phyloP scores from a whole-genome alignment of 148 eudicot species.

The Cornus suecica region DNA sequence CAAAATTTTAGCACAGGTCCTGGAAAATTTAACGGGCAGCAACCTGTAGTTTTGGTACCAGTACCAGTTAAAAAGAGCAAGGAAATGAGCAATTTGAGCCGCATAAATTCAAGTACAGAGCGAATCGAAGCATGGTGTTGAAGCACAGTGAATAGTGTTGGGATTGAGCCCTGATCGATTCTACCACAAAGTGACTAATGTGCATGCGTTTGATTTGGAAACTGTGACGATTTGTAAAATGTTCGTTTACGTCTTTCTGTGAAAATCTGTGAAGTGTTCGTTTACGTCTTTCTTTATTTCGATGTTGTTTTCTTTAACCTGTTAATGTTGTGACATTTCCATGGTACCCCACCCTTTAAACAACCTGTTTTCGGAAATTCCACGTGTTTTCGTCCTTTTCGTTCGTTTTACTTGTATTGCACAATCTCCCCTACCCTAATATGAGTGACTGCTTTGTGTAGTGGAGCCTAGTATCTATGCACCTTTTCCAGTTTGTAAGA shows the following conservation, averaged over 20 bases:
- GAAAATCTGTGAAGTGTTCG: conserved; percentile 1
- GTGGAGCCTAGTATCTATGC: background rate
- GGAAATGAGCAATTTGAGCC: conserved; percentile 51
- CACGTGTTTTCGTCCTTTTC: background rate
- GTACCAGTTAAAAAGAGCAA: conserved; percentile 39
- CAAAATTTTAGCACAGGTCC: conserved; percentile 22
- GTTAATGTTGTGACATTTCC: background rate
- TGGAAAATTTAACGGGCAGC: conserved; percentile 18
- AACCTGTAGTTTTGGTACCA: conserved; percentile 15
- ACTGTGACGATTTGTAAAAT: conserved; percentile 2
- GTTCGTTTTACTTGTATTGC: background rate
- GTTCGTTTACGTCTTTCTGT: conserved; percentile 5
- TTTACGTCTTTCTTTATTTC: conserved; percentile 12
- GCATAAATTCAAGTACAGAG: conserved; percentile 46
- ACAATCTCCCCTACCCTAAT: no score
- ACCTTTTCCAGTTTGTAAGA: background rate
- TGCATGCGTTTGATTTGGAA: background rate
- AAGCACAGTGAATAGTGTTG: conserved; percentile 12
- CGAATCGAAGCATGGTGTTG: conserved; percentile 74
- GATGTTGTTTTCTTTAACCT: conserved; percentile 6
- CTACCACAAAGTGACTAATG: background rate
- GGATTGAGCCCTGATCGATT: conserved; percentile 13
- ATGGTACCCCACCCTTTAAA: background rate
- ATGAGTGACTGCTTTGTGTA: background rate
- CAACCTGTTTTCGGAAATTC: background rate